Evolutionary conservation across 2,329 filamentous ascomycete genomes (phyloP), one percentile per base, ranked within the genome.

Genomic region (Monosporascus sp.): DNA sequence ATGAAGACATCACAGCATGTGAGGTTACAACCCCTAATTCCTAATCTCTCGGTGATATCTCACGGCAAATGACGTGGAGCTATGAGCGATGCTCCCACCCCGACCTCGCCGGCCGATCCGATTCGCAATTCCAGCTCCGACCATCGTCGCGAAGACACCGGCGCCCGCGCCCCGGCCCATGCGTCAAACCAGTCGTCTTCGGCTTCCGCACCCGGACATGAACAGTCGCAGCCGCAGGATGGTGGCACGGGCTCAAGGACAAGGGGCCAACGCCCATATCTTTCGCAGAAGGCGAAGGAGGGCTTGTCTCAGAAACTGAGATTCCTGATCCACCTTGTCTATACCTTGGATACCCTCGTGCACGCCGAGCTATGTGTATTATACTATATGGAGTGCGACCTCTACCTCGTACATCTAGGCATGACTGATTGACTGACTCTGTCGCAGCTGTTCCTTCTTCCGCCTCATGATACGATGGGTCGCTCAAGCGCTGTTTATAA

Each of bases 331-430:
- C 78, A 84, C 59, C 72, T 88, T 55, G 78, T 84, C 60, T 74
- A 75, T 62, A 81, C 77, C 56, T 72, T 88, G 54, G 84, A 88
- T 70, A 77, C 80, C 61, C 63, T 87, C 46, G 78, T 86, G 48
- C 85, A 84, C 66, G 80, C 79, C 41, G 83, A 88, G 71, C 72
- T 88, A 52, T 84, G 81, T 62, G 76, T 79, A 44, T 61, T 88
- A 60, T 88, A 88, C 66, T 88, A 87, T 66, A 83, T 88, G 79
- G 85, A 88, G 84, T 88, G 74, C 52, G 79, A 22, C 17, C 46
- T 43, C 22, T 38, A 39, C 48, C 2, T 31, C 47, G 14, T n/a
- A 46, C 37, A 37, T 52, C 38, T 6, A 35, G 6, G 49, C 48
- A n/a, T 15, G 43, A 27, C 46, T 60, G 37, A 55, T 47, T 18